phyloP scores from a whole-genome alignment of 2,329 filamentous ascomycete species.

The Penicillium sp. region DNA sequence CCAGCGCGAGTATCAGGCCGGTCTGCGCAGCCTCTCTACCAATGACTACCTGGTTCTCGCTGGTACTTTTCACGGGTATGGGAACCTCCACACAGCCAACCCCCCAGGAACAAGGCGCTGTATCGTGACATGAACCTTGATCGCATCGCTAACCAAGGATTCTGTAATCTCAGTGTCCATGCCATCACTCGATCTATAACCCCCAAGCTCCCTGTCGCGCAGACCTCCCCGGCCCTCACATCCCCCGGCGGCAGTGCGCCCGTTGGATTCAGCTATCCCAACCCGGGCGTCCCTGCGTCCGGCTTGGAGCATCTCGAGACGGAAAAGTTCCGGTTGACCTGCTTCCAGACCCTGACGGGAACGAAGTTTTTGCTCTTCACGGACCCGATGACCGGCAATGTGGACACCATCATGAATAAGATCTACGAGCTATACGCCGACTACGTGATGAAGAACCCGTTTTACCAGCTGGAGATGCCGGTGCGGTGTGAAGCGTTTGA shows the following conservation, averaged over 20 bases:
- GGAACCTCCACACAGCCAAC: conserved; percentile 16
- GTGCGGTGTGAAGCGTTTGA: conserved; percentile 95
- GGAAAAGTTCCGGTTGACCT: conserved; percentile 92
- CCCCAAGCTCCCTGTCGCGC: conserved; percentile 45
- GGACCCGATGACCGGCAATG: conserved; percentile 80
- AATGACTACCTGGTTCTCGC: conserved; percentile 98
- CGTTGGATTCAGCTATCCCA: conserved; percentile 34
- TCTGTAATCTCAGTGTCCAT: conserved; percentile 56
- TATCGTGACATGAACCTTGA: not conserved
- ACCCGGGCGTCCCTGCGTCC: conserved; percentile 46
- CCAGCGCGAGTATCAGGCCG: conserved; percentile 89
- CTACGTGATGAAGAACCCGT: conserved; percentile 99
- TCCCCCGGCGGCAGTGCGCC: conserved; percentile 28
- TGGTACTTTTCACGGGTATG: conserved; percentile 92
- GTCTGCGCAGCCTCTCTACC: conserved; percentile 82
- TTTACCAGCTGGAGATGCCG: conserved; percentile 98
- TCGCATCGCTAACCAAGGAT: not conserved
- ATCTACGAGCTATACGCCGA: conserved; percentile 96
- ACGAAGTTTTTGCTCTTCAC: conserved; percentile 97
- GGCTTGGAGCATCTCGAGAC: conserved; percentile 93
- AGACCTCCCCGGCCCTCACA: conserved; percentile 33
- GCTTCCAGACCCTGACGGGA: conserved; percentile 91
- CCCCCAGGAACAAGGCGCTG: not conserved
- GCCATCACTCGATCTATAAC: conserved; percentile 64
- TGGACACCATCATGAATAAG: conserved; percentile 78